Evolutionary conservation across 306 rosid species (phyloP).

Genomic region (Acacia acuminata): DNA sequence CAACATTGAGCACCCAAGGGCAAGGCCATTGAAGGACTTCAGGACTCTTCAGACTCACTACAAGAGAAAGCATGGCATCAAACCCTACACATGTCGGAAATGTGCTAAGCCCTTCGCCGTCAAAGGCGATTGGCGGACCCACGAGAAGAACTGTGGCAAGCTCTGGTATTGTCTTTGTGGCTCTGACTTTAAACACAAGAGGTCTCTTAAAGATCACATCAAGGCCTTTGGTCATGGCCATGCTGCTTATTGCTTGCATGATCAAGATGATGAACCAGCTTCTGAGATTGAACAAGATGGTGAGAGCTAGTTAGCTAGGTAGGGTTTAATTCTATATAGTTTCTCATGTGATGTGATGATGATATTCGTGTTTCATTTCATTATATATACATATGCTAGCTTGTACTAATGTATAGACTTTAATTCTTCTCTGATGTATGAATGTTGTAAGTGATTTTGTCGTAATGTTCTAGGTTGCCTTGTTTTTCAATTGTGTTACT

Average conservation of each 20-base stretch:
- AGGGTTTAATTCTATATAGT: background rate
- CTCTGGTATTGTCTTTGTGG: constrained; percentile 70
- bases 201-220: constrained; percentile 69
- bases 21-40: constrained; percentile 65
- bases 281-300: constrained; percentile 49
- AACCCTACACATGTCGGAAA: constrained; percentile 58
- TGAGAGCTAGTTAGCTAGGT: background rate
- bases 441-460: background rate
- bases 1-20: constrained; percentile 66
- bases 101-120: constrained; percentile 66
- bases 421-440: background rate
- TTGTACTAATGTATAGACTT: background rate
- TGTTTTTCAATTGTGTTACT: background rate
- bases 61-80: constrained; percentile 69
- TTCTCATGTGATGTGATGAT: background rate
- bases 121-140: constrained; percentile 75
- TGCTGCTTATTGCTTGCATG: constrained; percentile 36
- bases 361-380: background rate
- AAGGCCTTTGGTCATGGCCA: constrained; percentile 60
- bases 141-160: constrained; percentile 73
- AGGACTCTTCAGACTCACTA: constrained; percentile 74
- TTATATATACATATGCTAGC: background rate
- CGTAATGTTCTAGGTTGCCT: background rate
- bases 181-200: constrained; percentile 71
- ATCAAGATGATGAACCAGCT: constrained; percentile 43